These are phyloP conservation scores for Platanthera guangdongensis DNA, from an alignment of 106 monocot species.

Conservation along the genomic window DNA sequence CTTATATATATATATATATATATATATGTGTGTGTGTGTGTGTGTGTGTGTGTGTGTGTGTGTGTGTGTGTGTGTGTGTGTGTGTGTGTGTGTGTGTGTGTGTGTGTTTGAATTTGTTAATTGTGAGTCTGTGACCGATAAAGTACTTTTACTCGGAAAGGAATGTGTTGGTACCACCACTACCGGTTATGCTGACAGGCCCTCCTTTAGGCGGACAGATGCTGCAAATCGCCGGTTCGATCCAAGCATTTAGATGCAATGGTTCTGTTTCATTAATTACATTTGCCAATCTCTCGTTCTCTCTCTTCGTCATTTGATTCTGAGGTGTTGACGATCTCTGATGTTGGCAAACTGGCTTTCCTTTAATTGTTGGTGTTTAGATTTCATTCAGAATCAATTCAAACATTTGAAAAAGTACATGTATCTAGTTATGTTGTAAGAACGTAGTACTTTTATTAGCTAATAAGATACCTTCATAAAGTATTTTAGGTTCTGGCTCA, in stretches of 20 bases:
- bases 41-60: too few relatives aligned
- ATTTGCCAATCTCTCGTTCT: background rate
- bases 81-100: too few relatives aligned
- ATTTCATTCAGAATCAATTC: too few relatives aligned
- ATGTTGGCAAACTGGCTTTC: background rate
- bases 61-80: too few relatives aligned
- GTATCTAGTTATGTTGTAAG: too few relatives aligned
- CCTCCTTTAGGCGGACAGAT: conserved; percentile 20
- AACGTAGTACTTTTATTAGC: too few relatives aligned
- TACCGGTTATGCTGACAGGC: background rate
- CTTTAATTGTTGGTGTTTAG: conserved; percentile 6
- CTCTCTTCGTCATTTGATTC: background rate
- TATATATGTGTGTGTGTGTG: too few relatives aligned
- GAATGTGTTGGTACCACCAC: conserved; percentile 11
- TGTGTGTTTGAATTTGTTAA: background rate
- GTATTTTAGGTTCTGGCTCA: too few relatives aligned
- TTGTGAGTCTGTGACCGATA: conserved; percentile 17
- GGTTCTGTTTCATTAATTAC: conserved; percentile 16
- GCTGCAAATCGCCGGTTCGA: conserved; percentile 16
- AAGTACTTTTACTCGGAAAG: conserved; percentile 52
- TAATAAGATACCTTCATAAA: too few relatives aligned
- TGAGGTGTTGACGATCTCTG: background rate
- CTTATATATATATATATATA: too few relatives aligned
- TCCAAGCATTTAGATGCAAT: conserved; percentile 14
- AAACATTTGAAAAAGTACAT: too few relatives aligned